phyloP scores from a whole-genome alignment of 2,329 filamentous ascomycete genomes.

The Pyricularia grisea region DNA sequence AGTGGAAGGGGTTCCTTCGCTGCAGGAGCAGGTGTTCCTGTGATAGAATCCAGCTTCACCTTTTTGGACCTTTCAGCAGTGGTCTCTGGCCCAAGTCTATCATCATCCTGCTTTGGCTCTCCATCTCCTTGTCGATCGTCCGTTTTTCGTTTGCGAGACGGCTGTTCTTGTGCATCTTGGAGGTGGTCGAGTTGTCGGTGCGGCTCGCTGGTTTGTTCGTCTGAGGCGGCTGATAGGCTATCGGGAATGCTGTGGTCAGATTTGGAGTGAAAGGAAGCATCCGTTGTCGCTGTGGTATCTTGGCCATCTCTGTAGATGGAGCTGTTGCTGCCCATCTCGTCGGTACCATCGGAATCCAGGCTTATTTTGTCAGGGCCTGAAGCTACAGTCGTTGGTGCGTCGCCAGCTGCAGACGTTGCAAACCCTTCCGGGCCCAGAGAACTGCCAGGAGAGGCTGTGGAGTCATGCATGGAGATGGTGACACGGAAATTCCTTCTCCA shows the following conservation, averaged over 20 bases:
- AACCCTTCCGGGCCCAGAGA: not conserved
- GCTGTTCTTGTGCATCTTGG: slow-evolving; percentile 3
- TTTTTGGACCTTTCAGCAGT: slow-evolving; percentile 14
- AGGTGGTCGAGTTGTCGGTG: not conserved
- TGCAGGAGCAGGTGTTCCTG: not conserved
- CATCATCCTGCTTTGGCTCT: not conserved
- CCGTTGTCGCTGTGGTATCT: not conserved
- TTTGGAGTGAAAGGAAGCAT: not conserved
- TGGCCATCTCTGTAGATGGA: not conserved
- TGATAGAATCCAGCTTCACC: slow-evolving; percentile 14
- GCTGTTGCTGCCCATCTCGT: not conserved
- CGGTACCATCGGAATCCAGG: not conserved
- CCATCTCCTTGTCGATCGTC: not conserved
- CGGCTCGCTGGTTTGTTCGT: not conserved
- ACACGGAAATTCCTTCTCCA: not conserved
- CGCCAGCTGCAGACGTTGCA: not conserved
- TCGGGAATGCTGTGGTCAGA: not conserved
- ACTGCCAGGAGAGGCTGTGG: not conserved
- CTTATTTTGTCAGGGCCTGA: not conserved
- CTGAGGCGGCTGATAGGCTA: not conserved
- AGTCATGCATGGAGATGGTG: not conserved
- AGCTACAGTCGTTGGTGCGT: not conserved
- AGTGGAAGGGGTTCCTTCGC: not conserved
- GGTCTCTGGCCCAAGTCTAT: slow-evolving; percentile 5
- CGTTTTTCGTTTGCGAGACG: slow-evolving; percentile 1